Percentiles rank a stretch among this genome's conserved stretches.
These are phyloP conservation scores for Scheffersomyces titani DNA, from an alignment of 1,139 yeast genomes.

Conservation along the genomic window DNA sequence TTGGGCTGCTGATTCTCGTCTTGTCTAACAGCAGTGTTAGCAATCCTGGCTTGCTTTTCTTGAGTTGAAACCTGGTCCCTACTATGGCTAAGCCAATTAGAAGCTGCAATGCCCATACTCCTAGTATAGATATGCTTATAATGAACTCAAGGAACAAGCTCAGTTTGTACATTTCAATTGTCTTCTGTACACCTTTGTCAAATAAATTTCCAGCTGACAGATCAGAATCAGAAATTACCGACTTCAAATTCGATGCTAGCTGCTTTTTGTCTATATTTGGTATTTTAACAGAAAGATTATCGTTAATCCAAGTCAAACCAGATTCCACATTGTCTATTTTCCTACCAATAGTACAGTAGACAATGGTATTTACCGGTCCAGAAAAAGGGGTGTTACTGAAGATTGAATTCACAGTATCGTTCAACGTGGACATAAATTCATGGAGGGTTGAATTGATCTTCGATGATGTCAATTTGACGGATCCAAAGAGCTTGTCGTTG, in stretches of 20 bases:
- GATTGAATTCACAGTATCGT: constrained; percentile 33
- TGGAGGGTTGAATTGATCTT: constrained; percentile 57
- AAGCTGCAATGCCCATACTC: constrained; percentile 50
- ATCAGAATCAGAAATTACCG: constrained; percentile 2
- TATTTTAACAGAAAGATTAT: constrained; percentile 57
- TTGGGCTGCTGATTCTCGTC: constrained; percentile 30
- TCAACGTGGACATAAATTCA: constrained; percentile 30
- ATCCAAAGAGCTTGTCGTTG: constrained; percentile 67
- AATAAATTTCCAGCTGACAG: constrained; percentile 8
- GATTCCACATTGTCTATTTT: constrained; percentile 64
- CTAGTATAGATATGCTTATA: constrained; percentile 44
- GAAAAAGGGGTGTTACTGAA: constrained; percentile 73
- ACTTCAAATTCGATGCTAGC: constrained; percentile 2
- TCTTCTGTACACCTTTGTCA: constrained; percentile 18
- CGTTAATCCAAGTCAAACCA: constrained; percentile 79
- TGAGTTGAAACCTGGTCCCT: not conserved
- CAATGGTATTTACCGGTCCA: constrained; percentile 61
- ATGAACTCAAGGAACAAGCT: constrained; percentile 46
- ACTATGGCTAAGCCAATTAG: constrained; percentile 35
- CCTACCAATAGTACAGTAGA: constrained; percentile 77
- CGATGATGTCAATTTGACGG: constrained; percentile 57
- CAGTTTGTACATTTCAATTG: constrained; percentile 30
- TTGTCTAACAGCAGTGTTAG: not conserved
- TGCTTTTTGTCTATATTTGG: constrained; percentile 37
- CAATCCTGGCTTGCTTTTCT: not conserved